Evolutionary conservation across 108 stramenopile species (phyloP), one percentile per base, ranked within the genome.

Genomic region (Poteriospumella lacustris): DNA sequence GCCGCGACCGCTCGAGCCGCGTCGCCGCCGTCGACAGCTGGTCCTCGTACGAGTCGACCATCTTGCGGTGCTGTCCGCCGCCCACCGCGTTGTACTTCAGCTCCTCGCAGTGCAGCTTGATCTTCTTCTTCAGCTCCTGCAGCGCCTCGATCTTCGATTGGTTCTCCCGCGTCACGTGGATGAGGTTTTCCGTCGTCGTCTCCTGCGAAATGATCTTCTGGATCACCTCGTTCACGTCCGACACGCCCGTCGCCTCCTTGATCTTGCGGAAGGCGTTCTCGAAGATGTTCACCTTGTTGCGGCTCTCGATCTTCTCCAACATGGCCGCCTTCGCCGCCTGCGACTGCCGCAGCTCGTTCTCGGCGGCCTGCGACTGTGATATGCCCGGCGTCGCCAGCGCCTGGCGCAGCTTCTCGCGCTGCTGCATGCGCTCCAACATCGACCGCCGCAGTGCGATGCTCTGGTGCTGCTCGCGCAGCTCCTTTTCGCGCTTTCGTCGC

Each of bases 151-250:
- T 85, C 44, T 70, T 84, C 44, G 78, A 58, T 82, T 90, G 88
- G 70, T 92, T 91, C 72, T 91, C 90, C 36, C 76, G 75, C 12
- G 90, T 86, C 1, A 91, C 86, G 34, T 59, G 40, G 58, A 88
- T 79, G 33, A 91, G 85, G 78, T 84, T 90, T 42, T 89, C 89
- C 40, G 88, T 85, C 19, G 90, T 91, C 24, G 84, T 81, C 76
- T 91, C 90, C 83, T 92, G 92, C 24, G 87, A 87, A 2, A 89
- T 59, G 42, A 91, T 84, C 83, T 91, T 91, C 75, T 91, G 89
- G 58, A 92, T 93, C 42, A 93, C 89, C 75, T 93, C 91, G 59
- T 93, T 91, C 34, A 89, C 92, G 77, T 91, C 90, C 31, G 85
- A 79, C 0, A 91, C 91, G 28, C 91, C 92, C 15, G 91, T 93